Evolutionary conservation across 495 filamentous ascomycete species (phyloP).

Genomic region (Talaromyces liani): DNA sequence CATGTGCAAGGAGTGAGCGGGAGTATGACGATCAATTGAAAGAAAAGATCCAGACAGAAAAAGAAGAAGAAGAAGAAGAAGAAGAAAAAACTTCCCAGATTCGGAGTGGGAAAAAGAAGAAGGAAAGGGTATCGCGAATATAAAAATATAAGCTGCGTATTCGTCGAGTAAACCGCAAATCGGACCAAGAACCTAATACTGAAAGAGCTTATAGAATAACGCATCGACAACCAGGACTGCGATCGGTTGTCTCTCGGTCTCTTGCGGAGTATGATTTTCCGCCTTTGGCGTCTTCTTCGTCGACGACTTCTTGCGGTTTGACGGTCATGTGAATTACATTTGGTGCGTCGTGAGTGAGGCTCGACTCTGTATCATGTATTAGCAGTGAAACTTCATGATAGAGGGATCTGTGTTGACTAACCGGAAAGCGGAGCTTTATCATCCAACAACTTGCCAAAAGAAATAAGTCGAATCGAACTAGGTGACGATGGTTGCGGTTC

Average conservation of each 20-base stretch:
- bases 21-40: not conserved
- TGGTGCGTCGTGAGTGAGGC: conserved; percentile 59
- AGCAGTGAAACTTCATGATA: not conserved
- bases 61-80: conserved; percentile 7
- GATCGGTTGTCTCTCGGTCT: conserved; percentile 53
- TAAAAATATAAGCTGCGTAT: not conserved
- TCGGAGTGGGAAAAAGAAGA: conserved; percentile 3
- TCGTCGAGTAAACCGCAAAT: not conserved
- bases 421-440: conserved; percentile 76
- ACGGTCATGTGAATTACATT: conserved; percentile 95
- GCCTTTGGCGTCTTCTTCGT: conserved; percentile 80
- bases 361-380: conserved; percentile 54
- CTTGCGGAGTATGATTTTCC: conserved; percentile 54
- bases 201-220: conserved; percentile 59
- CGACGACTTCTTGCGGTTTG: conserved; percentile 78
- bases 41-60: conserved; percentile 10
- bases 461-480: conserved; percentile 78
- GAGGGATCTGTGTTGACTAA: conserved; percentile 22
- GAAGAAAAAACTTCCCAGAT: conserved; percentile 4
- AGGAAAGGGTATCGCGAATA: conserved; percentile 11
- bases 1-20: not conserved
- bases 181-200: not conserved
- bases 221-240: conserved; percentile 67
- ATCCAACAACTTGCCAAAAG: conserved; percentile 79
- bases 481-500: conserved; percentile 75